Percentiles rank a stretch among this genome's conserved stretches.
phyloP scores from a whole-genome alignment of 805 yeast species.

The Wickerhamiella cacticola region DNA sequence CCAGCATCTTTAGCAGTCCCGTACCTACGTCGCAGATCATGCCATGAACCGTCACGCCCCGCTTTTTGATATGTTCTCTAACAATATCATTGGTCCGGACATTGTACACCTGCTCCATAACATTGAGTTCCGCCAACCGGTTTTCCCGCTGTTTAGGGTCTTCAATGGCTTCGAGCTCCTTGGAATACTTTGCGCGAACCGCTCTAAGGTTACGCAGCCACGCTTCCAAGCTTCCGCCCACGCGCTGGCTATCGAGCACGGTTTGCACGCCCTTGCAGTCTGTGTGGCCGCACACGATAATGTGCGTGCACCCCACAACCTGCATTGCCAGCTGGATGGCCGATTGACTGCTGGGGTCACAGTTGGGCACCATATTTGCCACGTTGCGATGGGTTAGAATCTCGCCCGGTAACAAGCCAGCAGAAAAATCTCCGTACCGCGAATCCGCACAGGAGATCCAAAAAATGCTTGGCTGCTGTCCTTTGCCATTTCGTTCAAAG shows the following conservation, averaged over 20 bases:
- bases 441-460: constrained; percentile 96
- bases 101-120: constrained; percentile 56
- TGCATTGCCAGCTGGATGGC: constrained; percentile 83
- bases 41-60: constrained; percentile 68
- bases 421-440: constrained; percentile 67
- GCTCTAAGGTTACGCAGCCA: constrained; percentile 60
- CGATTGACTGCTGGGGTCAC: constrained; percentile 62
- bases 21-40: constrained; percentile 71
- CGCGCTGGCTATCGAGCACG: constrained; percentile 48
- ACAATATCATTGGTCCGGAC: constrained; percentile 54
- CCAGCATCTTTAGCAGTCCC: constrained; percentile 45
- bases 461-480: constrained; percentile 84
- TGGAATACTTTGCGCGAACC: constrained; percentile 48
- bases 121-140: constrained; percentile 63
- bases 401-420: constrained; percentile 80
- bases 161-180: constrained; percentile 37
- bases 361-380: constrained; percentile 59
- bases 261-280: constrained; percentile 93
- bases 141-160: constrained; percentile 46
- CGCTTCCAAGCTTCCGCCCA: constrained; percentile 58
- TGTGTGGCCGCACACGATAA: constrained; percentile 85
- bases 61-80: constrained; percentile 46
- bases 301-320: constrained; percentile 64
- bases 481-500: constrained; percentile 55
- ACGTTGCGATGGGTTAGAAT: constrained; percentile 80